These are phyloP conservation scores for Lentinus tigrinus DNA, from an alignment of 768 basidiomycete species.

Conservation along the genomic window DNA sequence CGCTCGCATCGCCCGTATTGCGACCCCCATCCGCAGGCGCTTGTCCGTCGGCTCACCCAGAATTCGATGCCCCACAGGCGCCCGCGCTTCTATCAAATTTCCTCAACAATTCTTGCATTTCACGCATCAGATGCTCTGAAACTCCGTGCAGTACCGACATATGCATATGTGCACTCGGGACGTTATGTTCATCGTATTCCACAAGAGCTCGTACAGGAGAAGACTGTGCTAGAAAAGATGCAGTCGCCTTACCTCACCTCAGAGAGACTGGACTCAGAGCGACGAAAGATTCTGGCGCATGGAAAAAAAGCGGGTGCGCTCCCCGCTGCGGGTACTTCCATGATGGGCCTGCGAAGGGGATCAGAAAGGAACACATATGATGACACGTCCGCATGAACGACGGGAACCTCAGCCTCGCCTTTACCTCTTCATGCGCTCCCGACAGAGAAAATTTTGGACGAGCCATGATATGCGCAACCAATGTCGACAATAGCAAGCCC, in stretches of 20 bases:
- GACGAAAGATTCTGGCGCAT: too few species aligned
- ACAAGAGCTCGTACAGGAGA: too few species aligned
- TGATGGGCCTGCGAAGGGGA: neutral
- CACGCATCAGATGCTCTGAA: too few species aligned
- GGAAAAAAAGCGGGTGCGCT: too few species aligned
- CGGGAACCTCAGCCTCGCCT: constrained; percentile 81
- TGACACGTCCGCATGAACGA: neutral
- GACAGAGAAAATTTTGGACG: constrained; percentile 30
- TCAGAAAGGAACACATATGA: constrained; percentile 1
- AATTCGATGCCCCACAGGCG: neutral
- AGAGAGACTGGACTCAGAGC: too few species aligned
- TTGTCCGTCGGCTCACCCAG: constrained; percentile 2
- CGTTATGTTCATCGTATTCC: too few species aligned
- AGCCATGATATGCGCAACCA: constrained; percentile 20
- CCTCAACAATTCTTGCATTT: too few species aligned
- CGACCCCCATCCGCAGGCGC: constrained; percentile 6
- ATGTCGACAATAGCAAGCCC: neutral
- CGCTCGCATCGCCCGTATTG: constrained; percentile 9
- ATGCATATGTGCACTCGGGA: too few species aligned
- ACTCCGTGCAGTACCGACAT: too few species aligned
- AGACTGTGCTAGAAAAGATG: too few species aligned
- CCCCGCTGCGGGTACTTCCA: neutral
- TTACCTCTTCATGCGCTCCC: constrained; percentile 78
- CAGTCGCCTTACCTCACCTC: too few species aligned
- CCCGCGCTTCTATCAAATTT: neutral